phyloP scores from a whole-genome alignment of 257 asterid species.

The Solanum arcanum region DNA sequence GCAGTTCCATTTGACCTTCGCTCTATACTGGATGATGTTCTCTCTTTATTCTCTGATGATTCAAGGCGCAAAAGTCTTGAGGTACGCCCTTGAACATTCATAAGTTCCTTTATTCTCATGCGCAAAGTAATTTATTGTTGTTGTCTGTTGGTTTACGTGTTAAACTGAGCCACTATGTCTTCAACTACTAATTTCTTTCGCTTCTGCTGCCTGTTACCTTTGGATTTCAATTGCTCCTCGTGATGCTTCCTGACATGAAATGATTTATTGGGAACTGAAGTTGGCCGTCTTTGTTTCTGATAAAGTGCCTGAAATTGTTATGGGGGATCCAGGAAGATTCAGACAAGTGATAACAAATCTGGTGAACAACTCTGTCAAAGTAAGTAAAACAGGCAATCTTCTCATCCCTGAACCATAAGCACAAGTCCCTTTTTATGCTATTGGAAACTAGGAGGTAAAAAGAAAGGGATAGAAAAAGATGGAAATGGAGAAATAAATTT shows the following conservation, averaged over 20 bases:
- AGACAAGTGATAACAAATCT: constrained; percentile 90
- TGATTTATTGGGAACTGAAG: constrained; percentile 33
- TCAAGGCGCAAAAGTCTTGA: constrained; percentile 79
- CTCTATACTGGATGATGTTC: constrained; percentile 66
- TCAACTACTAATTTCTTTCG: not conserved
- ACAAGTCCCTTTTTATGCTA: not conserved
- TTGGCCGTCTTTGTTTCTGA: constrained; percentile 89
- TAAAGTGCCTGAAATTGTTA: constrained; percentile 68
- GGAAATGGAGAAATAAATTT: not conserved
- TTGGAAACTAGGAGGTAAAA: not conserved
- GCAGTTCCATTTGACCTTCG: constrained; percentile 73
- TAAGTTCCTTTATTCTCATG: not conserved
- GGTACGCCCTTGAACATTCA: constrained; percentile 24
- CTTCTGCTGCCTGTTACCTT: not conserved
- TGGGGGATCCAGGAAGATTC: constrained; percentile 96
- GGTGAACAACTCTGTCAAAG: constrained; percentile 93
- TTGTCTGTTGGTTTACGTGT: not conserved
- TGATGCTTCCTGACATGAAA: not conserved
- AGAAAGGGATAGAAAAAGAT: not conserved
- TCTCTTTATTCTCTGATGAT: constrained; percentile 80
- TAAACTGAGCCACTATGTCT: not conserved
- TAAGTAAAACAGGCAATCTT: constrained; percentile 20
- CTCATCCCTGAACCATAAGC: not conserved
- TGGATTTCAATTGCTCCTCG: not conserved
- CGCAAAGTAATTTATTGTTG: not conserved